These are phyloP conservation scores for Alliaria petiolata DNA, from an alignment of 345 rosid genomes.

Conservation along the genomic window DNA sequence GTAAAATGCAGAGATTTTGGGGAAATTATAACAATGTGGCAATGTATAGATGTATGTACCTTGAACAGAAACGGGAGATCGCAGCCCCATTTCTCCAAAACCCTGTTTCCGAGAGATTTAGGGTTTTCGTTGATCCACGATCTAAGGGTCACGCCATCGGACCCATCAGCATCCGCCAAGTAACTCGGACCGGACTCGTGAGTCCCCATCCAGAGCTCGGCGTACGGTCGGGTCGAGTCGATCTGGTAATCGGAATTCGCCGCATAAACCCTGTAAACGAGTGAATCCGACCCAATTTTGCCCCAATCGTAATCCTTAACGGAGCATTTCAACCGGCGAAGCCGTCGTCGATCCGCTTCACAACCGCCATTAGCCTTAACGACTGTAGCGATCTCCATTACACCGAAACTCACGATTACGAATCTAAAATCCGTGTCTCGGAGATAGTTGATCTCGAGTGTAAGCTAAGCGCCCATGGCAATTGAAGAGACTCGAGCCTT, in stretches of 20 bases:
- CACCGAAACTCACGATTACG: background rate
- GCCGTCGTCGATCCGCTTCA: constrained; percentile 22
- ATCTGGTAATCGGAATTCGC: constrained; percentile 50
- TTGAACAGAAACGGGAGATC: constrained; percentile 97
- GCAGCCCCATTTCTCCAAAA: constrained; percentile 78
- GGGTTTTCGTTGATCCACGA: constrained; percentile 74
- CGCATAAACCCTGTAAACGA: constrained; percentile 58
- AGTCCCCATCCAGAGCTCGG: constrained; percentile 74
- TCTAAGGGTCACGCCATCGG: constrained; percentile 53
- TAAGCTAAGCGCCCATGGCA: constrained; percentile 26
- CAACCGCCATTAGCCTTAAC: constrained; percentile 30
- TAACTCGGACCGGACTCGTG: constrained; percentile 86
- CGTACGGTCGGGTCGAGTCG: constrained; percentile 55
- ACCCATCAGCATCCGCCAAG: constrained; percentile 37
- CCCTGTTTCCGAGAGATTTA: constrained; percentile 65
- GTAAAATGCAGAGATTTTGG: background rate
- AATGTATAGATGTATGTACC: constrained; percentile 55
- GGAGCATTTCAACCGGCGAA: constrained; percentile 59
- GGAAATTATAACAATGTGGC: background rate
- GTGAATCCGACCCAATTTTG: constrained; percentile 53
- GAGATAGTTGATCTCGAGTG: background rate
- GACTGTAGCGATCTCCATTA: constrained; percentile 30
- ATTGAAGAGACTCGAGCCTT: constrained; percentile 13
- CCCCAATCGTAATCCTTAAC: constrained; percentile 95
- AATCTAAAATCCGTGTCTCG: background rate